Evolutionary conservation across 129 eudicot species (phyloP).

Genomic region (Cynara cardunculus): DNA sequence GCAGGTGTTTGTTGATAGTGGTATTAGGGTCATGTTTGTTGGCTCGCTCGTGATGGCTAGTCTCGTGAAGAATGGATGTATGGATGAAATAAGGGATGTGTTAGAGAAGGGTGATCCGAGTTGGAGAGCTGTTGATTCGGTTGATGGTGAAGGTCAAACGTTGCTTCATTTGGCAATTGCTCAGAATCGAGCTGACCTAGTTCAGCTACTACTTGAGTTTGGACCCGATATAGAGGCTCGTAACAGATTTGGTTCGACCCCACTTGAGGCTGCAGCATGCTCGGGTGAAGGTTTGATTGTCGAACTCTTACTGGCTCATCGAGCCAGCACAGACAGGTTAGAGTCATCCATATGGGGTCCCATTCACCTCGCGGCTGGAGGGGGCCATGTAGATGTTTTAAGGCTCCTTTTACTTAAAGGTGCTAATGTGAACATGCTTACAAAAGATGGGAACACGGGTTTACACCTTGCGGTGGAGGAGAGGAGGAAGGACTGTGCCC

Average conservation of each 20-base stretch:
- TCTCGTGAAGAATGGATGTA: slow-evolving; percentile 46
- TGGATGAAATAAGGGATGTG: slow-evolving; percentile 68
- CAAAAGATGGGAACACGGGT: slow-evolving; percentile 67
- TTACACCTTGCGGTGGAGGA: slow-evolving; percentile 66
- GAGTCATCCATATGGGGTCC: slow-evolving; percentile 62
- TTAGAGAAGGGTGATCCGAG: slow-evolving; percentile 53
- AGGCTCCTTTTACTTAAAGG: slow-evolving; percentile 64
- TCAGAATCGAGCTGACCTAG: slow-evolving; percentile 55
- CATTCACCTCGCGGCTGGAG: slow-evolving; percentile 54
- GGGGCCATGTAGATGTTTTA: slow-evolving; percentile 55
- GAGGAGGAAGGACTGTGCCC: slow-evolving; percentile 47
- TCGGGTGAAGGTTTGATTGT: slow-evolving; percentile 58
- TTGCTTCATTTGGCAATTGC: slow-evolving; percentile 68
- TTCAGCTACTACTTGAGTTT: slow-evolving; percentile 71
- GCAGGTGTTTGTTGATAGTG: slow-evolving; percentile 79
- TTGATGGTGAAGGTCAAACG: slow-evolving; percentile 60
- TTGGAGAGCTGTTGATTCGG: slow-evolving; percentile 55
- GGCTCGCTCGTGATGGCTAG: slow-evolving; percentile 62
- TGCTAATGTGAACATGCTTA: slow-evolving; percentile 43
- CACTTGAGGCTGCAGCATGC: slow-evolving; percentile 65
- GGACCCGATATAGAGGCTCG: slow-evolving; percentile 58
- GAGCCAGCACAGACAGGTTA: slow-evolving; percentile 51
- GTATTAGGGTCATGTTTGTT: slow-evolving; percentile 66
- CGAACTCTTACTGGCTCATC: slow-evolving; percentile 65
- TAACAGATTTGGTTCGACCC: slow-evolving; percentile 45